phyloP scores from a whole-genome alignment of 371 early-diverging fungal species.

The Rhizopus arrhizus region DNA sequence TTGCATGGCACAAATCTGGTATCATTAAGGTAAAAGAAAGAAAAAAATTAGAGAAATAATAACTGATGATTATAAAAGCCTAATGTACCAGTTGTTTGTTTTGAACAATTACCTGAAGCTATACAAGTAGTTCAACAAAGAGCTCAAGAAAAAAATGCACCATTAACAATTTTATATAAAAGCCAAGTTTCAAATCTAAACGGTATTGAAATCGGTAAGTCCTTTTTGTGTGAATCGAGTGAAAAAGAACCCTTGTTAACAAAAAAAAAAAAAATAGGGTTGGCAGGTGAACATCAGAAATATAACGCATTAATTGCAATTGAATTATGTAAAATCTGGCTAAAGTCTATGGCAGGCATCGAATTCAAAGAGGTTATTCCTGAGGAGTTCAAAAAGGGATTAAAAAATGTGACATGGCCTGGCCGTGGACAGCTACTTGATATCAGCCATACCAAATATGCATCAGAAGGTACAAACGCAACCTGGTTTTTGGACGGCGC shows the following conservation, averaged over 20 bases:
- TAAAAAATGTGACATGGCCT: constrained; percentile 79
- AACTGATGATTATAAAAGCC: constrained; percentile 30
- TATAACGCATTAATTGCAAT: constrained; percentile 84
- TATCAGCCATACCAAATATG: constrained; percentile 41
- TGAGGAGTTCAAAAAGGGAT: constrained; percentile 58
- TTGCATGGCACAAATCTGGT: constrained; percentile 95
- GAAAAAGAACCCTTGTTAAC: not conserved
- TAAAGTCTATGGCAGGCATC: constrained; percentile 44
- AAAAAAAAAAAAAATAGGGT: constrained; percentile 41
- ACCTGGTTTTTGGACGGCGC: constrained; percentile 93
- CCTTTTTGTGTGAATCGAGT: not conserved
- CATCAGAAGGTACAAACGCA: constrained; percentile 42
- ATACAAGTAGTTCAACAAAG: constrained; percentile 69
- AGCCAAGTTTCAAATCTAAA: constrained; percentile 19
- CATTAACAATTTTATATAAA: constrained; percentile 26
- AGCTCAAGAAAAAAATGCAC: constrained; percentile 65
- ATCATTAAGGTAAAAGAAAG: constrained; percentile 71
- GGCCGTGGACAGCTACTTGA: constrained; percentile 79
- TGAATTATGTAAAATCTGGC: constrained; percentile 68
- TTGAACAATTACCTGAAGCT: constrained; percentile 73
- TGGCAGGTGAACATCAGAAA: constrained; percentile 84
- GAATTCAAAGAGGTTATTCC: constrained; percentile 39
- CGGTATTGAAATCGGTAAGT: constrained; percentile 25
- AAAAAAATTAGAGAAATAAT: not conserved
- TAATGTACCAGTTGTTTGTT: constrained; percentile 69